These are phyloP conservation scores for Aspergillus piperis DNA, from an alignment of 2,329 filamentous ascomycete species.

Conservation along the genomic window DNA sequence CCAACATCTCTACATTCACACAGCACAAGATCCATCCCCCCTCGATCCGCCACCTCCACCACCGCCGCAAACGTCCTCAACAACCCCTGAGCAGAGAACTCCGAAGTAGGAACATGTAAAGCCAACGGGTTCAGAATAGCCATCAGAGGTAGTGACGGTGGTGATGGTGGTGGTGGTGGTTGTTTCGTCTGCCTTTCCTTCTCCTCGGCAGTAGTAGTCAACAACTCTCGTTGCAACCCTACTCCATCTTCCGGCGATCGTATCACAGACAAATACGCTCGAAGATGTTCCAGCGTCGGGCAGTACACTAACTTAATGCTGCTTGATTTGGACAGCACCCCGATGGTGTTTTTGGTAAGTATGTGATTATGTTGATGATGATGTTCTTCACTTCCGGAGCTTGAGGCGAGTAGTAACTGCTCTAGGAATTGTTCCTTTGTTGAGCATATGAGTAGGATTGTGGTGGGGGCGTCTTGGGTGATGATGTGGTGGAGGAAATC, in stretches of 20 bases:
- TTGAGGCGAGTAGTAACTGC: constrained; percentile 53
- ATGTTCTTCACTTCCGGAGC: too few species aligned
- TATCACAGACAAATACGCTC: constrained; percentile 70
- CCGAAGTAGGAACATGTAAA: constrained; percentile 45
- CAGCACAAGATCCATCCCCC: constrained; percentile 37
- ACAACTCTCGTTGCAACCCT: neutral
- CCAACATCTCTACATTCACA: constrained; percentile 43
- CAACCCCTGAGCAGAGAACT: constrained; percentile 52
- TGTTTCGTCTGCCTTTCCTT: constrained; percentile 9
- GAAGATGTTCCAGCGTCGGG: constrained; percentile 73
- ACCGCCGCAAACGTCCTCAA: constrained; percentile 46
- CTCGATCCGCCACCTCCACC: constrained; percentile 39
- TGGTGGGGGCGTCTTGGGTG: constrained; percentile 56
- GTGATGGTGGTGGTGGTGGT: constrained; percentile 3
- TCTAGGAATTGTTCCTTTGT: constrained; percentile 65
- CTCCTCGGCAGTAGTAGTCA: neutral
- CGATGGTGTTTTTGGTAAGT: constrained; percentile 62
- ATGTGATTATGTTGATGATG: constrained; percentile 43
- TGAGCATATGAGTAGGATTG: constrained; percentile 71
- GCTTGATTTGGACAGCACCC: constrained; percentile 67
- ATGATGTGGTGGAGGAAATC: constrained; percentile 66
- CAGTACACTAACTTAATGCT: constrained; percentile 72
- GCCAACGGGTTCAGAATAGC: constrained; percentile 44
- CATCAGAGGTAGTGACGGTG: constrained; percentile 24
- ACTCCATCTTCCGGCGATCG: neutral